Evolutionary conservation across 2,329 filamentous ascomycete species (phyloP), one percentile per base, ranked within the genome.

Genomic region (Talaromyces marneffei): DNA sequence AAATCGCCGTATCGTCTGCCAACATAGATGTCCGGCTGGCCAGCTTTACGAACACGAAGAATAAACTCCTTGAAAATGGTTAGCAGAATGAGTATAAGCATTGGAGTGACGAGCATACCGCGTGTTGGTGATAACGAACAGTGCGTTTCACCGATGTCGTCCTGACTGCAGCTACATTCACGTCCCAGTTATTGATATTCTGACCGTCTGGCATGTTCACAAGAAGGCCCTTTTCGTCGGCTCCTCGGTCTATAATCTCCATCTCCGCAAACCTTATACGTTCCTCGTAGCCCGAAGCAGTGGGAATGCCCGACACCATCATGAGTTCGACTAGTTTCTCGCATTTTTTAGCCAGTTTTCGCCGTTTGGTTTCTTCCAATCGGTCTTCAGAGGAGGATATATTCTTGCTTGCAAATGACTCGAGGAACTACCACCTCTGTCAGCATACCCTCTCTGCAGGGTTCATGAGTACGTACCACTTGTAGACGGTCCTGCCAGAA

Each of bases 401-500:
- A 74, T 93, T 90, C 75, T 97, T 99, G 72, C 89, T 94, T 14
- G 94, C 93, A 74, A 99, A 99, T 0, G 92, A 97, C 75, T 97
- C 92, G 25, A 99, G 83, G 71, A 99, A 99, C 91, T 95, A 69
- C 44, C 39, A 31, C 14, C n/a, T 35, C 27, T 50, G 59, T 64
- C 62, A 63, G 61, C 57, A 23, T 44, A 44, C 25, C 48, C 25
- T 27, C 10, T 35, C 20, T 52, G 33, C 33, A 25, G 52, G 33
- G 52, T 14, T 25, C 12, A 27, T 40, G 50, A 60, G 87, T 16
- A 61, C 89, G 68, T 78, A 96, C 91, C 72, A 92, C 85, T 80
- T 99, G 94, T 63, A 99, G 80, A 75, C 96, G 97, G 73, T 97
- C 92, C 78, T 99, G 94, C 94, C 94, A 99, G 71, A 99, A 99